Evolutionary conservation across 2,329 filamentous ascomycete species (phyloP).

Genomic region (Coniella lustricola): DNA sequence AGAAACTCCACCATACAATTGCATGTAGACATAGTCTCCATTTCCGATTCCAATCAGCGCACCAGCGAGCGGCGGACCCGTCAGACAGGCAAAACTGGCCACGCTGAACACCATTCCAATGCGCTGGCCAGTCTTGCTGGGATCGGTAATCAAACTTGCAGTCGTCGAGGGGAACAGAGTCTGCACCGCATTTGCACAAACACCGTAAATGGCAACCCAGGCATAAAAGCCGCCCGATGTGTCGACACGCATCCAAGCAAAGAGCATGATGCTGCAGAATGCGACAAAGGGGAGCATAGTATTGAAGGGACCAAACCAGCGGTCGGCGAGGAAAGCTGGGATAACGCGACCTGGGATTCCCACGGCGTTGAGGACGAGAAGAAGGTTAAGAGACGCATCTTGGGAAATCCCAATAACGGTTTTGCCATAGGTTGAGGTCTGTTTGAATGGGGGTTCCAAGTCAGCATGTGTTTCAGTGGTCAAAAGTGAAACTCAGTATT

Average conservation of each 20-base stretch:
- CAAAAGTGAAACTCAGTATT: not conserved
- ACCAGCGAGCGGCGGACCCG: slow-evolving; percentile 44
- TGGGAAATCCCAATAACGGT: slow-evolving; percentile 34
- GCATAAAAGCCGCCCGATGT: slow-evolving; percentile 47
- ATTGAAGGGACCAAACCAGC: slow-evolving; percentile 49
- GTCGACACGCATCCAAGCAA: slow-evolving; percentile 53
- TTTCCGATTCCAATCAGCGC: slow-evolving; percentile 36
- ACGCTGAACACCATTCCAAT: slow-evolving; percentile 54
- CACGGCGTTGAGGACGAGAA: slow-evolving; percentile 60
- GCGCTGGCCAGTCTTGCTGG: slow-evolving; percentile 43
- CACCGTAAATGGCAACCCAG: slow-evolving; percentile 57
- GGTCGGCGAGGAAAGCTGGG: slow-evolving; percentile 53
- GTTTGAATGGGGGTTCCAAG: slow-evolving; percentile 1
- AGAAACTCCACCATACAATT: slow-evolving; percentile 36
- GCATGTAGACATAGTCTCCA: slow-evolving; percentile 39
- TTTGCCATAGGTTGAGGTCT: slow-evolving; percentile 5
- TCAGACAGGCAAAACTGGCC: slow-evolving; percentile 44
- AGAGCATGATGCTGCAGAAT: slow-evolving; percentile 37
- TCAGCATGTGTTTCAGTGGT: not conserved
- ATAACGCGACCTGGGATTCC: slow-evolving; percentile 51
- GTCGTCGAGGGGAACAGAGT: slow-evolving; percentile 58
- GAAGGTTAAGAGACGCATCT: slow-evolving; percentile 47
- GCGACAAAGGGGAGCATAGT: slow-evolving; percentile 44
- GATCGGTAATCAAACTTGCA: slow-evolving; percentile 45
- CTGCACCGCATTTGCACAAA: slow-evolving; percentile 57